Conservation (phyloP, 306 rosid species). For the Medicago truncatula region MtrunA17r5.0-ANR NC_053048.1:31378501-31379000, state of each 20-base stretch:
- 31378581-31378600: constrained; percentile 79
- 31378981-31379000: constrained; percentile 76
- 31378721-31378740: constrained; percentile 86
- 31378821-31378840: constrained; percentile 94
- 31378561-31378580: constrained; percentile 87
- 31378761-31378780: constrained; percentile 93
- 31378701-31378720: constrained; percentile 85
- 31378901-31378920: constrained; percentile 85
- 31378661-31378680: constrained; percentile 93
- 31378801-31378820: constrained; percentile 94
- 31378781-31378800: constrained; percentile 78
- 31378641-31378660: constrained; percentile 89
- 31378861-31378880: constrained; percentile 80
- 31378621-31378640: constrained; percentile 86
- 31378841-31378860: constrained; percentile 73
- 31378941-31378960: constrained; percentile 93
- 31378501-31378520: constrained; percentile 81
- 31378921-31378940: constrained; percentile 81
- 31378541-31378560: constrained; percentile 82
- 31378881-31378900: constrained; percentile 86
- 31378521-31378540: constrained; percentile 95
- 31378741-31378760: constrained; percentile 85
- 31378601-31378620: constrained; percentile 74
- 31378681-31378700: constrained; percentile 65
- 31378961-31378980: constrained; percentile 82